Percentiles rank a stretch among this genome's conserved stretches.
Evolutionary conservation across 306 rosid genomes (phyloP).

Genomic region (Astragalus membranaceus): DNA sequence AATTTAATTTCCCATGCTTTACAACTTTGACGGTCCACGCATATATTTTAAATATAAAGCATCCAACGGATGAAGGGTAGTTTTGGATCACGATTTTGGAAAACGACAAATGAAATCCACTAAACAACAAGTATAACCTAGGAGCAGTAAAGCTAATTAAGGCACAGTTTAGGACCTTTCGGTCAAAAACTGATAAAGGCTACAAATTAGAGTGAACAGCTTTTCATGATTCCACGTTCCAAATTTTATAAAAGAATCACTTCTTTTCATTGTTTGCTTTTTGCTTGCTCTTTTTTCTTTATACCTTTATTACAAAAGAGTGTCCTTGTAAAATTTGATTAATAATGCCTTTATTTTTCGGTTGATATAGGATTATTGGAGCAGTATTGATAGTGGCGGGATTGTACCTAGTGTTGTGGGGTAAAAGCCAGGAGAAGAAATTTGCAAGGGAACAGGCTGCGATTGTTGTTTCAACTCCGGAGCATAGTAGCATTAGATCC

Average conservation of each 20-base stretch:
- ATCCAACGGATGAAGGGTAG: neutral
- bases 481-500: constrained; percentile 46
- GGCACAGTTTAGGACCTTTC: constrained; percentile 6
- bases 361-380: constrained; percentile 74
- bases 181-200: constrained; percentile 15
- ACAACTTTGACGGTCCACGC: neutral
- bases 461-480: constrained; percentile 43
- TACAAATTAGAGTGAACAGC: constrained; percentile 2
- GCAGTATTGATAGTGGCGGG: constrained; percentile 78
- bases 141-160: neutral
- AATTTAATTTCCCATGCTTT: neutral
- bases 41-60: neutral
- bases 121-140: constrained; percentile 21
- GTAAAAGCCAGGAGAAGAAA: constrained; percentile 76
- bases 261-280: neutral
- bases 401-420: constrained; percentile 85
- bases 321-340: neutral
- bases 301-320: neutral
- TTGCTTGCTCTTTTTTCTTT: neutral
- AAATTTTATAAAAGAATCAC: neutral
- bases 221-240: constrained; percentile 25
- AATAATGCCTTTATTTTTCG: neutral
- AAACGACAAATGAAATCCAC: constrained; percentile 22
- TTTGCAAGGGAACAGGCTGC: constrained; percentile 51
- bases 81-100: neutral